Conservation (phyloP, 192 early-diverging fungal genomes). For the Cladochytrium replicatum region DNA sequence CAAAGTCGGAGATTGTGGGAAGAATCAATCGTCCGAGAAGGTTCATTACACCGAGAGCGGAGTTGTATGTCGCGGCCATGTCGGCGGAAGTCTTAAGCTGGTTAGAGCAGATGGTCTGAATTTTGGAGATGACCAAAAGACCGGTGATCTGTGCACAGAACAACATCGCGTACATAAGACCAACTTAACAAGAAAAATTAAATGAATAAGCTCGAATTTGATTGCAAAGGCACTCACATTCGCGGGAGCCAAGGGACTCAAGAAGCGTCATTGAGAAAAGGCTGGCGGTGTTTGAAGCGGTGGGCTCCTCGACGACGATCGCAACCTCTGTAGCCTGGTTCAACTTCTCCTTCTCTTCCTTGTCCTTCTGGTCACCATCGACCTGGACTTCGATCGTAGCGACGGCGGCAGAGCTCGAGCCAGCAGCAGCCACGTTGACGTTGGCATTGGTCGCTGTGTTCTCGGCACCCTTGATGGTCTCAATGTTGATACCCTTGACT, state of each 20-base stretch:
- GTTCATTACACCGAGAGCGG: conserved; percentile 21
- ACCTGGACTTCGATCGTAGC: not conserved
- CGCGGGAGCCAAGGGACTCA: conserved; percentile 15
- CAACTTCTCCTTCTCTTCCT: not conserved
- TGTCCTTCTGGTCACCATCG: conserved; percentile 1
- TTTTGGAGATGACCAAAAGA: conserved; percentile 32
- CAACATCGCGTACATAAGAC: conserved; percentile 31
- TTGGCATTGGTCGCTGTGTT: not conserved
- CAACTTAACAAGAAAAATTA: too few relatives aligned
- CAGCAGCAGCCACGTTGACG: not conserved
- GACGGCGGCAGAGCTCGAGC: not conserved
- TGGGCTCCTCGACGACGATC: conserved; percentile 1
- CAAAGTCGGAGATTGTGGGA: conserved; percentile 22
- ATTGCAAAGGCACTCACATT: too few relatives aligned
- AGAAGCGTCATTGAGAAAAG: conserved; percentile 17
- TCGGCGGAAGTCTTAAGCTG: conserved; percentile 15
- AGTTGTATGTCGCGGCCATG: conserved; percentile 24
- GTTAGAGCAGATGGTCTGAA: conserved; percentile 22
- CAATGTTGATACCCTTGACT: conserved; percentile 50
- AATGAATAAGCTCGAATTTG: too few relatives aligned
- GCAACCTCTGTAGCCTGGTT: not conserved
- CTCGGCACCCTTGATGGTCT: conserved; percentile 30
- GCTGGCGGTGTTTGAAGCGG: not conserved
- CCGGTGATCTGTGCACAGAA: conserved; percentile 40
- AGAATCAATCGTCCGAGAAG: conserved; percentile 21